Percentiles rank a stretch among this genome's conserved stretches.
Evolutionary conservation across 257 asterid species (phyloP).

Genomic region (Thymus quinquecostatus): DNA sequence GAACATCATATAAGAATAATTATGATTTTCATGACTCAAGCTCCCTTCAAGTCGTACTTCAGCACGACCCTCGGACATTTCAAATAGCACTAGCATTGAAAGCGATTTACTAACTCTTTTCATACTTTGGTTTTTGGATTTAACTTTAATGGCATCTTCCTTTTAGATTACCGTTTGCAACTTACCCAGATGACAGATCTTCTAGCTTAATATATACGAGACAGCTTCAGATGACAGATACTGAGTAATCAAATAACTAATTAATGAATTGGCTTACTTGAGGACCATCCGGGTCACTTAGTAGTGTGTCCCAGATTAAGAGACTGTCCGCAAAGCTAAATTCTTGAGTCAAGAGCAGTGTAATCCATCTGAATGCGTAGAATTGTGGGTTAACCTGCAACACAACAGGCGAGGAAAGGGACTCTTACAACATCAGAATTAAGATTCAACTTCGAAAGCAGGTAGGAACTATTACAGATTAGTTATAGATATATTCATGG

Average conservation of each 20-base stretch:
- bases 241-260: slow-evolving; percentile 14
- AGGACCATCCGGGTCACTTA: slow-evolving; percentile 98
- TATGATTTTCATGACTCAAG: not conserved
- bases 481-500: slow-evolving; percentile 12
- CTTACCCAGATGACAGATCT: not conserved
- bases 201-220: not conserved
- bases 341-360: slow-evolving; percentile 94
- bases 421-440: slow-evolving; percentile 3
- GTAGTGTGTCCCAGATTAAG: slow-evolving; percentile 88
- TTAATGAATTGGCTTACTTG: slow-evolving; percentile 57
- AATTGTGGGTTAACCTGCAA: slow-evolving; percentile 97
- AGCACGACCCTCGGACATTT: not conserved
- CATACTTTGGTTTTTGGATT: slow-evolving; percentile 1
- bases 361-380: slow-evolving; percentile 98
- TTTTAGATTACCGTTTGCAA: not conserved
- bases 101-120: not conserved
- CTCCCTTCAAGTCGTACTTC: not conserved
- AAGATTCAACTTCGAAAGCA: slow-evolving; percentile 17
- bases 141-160: not conserved
- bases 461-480: slow-evolving; percentile 9
- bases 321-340: slow-evolving; percentile 80
- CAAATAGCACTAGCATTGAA: not conserved
- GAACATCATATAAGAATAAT: not conserved
- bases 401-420: slow-evolving; percentile 28
- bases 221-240: not conserved